These are phyloP conservation scores for Sugiyamaella paludigena DNA, from an alignment of 1,139 yeast species.

Conservation along the genomic window DNA sequence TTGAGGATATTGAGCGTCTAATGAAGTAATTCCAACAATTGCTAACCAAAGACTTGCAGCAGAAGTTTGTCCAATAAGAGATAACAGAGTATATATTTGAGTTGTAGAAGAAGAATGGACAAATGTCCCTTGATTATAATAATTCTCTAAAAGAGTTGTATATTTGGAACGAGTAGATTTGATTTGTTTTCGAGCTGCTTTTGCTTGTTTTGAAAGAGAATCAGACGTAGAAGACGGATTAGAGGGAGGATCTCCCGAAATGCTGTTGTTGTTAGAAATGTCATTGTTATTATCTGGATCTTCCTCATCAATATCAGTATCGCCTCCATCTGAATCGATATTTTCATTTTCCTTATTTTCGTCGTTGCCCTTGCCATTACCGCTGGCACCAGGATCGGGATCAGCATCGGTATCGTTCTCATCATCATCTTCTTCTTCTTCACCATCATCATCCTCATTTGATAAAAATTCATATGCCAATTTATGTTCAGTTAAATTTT, in stretches of 20 bases:
- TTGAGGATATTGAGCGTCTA: conserved; percentile 72
- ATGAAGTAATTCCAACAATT: conserved; percentile 81
- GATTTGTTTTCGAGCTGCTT: conserved; percentile 12
- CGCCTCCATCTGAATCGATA: conserved; percentile 24
- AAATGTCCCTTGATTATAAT: conserved; percentile 64
- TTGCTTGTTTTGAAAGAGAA: not conserved
- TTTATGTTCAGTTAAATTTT: conserved; percentile 28
- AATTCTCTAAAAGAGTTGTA: conserved; percentile 24
- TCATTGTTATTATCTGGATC: not conserved
- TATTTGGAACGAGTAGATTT: conserved; percentile 14
- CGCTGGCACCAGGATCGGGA: conserved; percentile 29
- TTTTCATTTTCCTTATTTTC: conserved; percentile 22
- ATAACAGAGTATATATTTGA: conserved; percentile 73
- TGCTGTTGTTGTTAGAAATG: not conserved
- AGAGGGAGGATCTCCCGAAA: no score
- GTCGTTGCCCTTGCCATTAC: conserved; percentile 33
- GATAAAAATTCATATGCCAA: conserved; percentile 32
- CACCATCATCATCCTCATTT: conserved; percentile 35
- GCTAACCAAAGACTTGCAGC: conserved; percentile 79
- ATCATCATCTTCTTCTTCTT: conserved; percentile 32
- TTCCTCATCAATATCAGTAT: conserved; percentile 18
- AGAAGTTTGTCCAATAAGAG: conserved; percentile 75
- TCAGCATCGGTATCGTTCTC: conserved; percentile 17
- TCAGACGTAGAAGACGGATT: no score
- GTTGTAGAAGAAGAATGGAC: conserved; percentile 72